Base-by-base conservation (phyloP, 2,329 filamentous ascomycete species). In the Ceratocystiopsis sp. region DNA sequence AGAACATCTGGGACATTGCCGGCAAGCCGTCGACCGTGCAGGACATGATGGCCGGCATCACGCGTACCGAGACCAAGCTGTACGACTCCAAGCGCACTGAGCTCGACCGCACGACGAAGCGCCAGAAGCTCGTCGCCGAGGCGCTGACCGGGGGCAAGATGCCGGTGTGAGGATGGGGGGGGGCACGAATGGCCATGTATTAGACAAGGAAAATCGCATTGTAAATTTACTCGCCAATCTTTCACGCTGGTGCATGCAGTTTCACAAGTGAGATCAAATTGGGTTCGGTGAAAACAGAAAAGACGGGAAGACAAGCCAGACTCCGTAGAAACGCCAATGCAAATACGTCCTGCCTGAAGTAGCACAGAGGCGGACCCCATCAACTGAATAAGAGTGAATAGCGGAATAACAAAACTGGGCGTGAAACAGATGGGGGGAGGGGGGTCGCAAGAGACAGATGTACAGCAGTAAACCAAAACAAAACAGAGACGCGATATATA, bases 141-240 rank as follows among this genome's bases (percentile, higher is more conserved):
- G 69, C 73, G 57, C 60, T 77, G 46, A 75, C 72, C 18, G 73
- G 73, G 42, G 71, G 72, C 47, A 73, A 71, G 59, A 66, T 75
- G 61, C 63, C 47, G 3, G 35, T 45, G 14, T 50, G 16, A 38
- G 16, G 7, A 37, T 16, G 35, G 3, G 2, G 10, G 25, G 10
- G 25, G 25, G 10, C 25, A 29, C 25, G 9, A 29, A 10, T 21
- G 10, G 25, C 6, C 25, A 29, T 7, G 25, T 29, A 2, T 8
- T 10, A 2, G 25, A 29, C 6, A 29, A 29, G 9, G 10, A 29
- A 29, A 29, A 29, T 8, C 25, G 25, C 25, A 29, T 29, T 29
- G 25, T 29, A 29, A 2, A 29, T 29, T 29, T 29, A 29, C 10
- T 29, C 25, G 10, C 25, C 25, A 29, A 29, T 29, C 25, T 29